phyloP scores from a whole-genome alignment of 2,329 filamentous ascomycete genomes.

The Byssochlamys sp. region DNA sequence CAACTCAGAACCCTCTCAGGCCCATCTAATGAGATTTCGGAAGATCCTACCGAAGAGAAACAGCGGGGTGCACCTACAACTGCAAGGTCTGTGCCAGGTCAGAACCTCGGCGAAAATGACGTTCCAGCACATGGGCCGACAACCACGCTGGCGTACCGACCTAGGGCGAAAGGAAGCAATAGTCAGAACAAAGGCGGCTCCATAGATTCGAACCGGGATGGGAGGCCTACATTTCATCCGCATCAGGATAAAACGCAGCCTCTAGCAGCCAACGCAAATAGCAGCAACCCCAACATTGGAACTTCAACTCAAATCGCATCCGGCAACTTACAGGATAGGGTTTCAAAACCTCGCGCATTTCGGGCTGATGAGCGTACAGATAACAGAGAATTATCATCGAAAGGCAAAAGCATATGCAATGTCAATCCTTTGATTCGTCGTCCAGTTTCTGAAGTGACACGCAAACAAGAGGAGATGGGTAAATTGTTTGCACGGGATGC shows the following conservation, averaged over 20 bases:
- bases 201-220: background rate
- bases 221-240: background rate
- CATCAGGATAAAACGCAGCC: background rate
- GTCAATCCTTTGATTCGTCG: background rate
- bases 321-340: background rate
- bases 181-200: no score
- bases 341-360: background rate
- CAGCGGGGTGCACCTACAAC: background rate
- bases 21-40: background rate
- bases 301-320: background rate
- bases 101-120: background rate
- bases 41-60: background rate
- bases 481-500: background rate
- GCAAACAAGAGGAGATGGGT: background rate
- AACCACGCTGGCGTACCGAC: background rate
- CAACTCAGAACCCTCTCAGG: background rate
- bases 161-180: background rate
- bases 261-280: background rate
- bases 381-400: background rate
- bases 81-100: background rate
- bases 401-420: background rate
- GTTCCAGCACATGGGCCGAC: background rate
- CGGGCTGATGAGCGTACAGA: background rate
- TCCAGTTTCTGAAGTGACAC: background rate
- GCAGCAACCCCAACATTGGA: background rate